phyloP scores from a whole-genome alignment of 768 basidiomycete genomes.

The Trametopsis cervina region DNA sequence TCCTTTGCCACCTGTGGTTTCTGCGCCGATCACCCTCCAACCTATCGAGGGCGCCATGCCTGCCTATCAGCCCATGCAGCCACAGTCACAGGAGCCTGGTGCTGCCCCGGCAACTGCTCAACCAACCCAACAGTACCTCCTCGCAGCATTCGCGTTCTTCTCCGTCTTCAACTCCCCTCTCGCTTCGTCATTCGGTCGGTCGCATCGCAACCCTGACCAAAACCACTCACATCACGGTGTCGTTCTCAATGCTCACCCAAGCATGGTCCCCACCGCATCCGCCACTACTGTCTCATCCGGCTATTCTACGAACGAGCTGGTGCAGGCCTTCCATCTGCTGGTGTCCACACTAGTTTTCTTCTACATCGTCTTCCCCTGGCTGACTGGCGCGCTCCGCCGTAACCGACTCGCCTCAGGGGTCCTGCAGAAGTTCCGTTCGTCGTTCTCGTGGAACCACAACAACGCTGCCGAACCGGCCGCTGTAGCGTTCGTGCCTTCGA shows the following conservation, averaged over 20 bases:
- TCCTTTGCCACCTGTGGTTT: constrained; percentile 36
- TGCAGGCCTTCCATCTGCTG: constrained; percentile 61
- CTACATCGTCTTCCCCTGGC: constrained; percentile 45
- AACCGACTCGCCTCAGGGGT: constrained; percentile 8
- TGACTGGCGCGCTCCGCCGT: constrained; percentile 25
- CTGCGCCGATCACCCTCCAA: constrained; percentile 17
- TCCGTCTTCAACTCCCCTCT: constrained; percentile 80
- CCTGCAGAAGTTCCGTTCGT: constrained; percentile 1
- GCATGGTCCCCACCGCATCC: constrained; percentile 14
- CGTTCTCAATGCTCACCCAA: constrained; percentile 37
- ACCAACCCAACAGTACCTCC: constrained; percentile 54
- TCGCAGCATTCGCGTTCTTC: constrained; percentile 79
- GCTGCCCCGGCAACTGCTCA: constrained; percentile 14
- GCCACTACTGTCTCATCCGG: constrained; percentile 8
- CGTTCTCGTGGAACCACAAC: not conserved
- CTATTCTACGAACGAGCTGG: constrained; percentile 44
- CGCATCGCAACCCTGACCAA: constrained; percentile 18
- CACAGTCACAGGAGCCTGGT: constrained; percentile 5
- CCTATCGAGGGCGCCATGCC: constrained; percentile 15
- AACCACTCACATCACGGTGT: constrained; percentile 52
- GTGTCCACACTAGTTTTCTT: constrained; percentile 59
- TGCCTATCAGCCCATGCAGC: constrained; percentile 8
- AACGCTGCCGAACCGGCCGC: not conserved
- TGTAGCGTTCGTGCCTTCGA: not conserved
- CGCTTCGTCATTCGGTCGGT: constrained; percentile 34